Conservation (phyloP, 1,284 basidiomycete genomes). For the Microbotryum lychnidis-dioicae region DNA sequence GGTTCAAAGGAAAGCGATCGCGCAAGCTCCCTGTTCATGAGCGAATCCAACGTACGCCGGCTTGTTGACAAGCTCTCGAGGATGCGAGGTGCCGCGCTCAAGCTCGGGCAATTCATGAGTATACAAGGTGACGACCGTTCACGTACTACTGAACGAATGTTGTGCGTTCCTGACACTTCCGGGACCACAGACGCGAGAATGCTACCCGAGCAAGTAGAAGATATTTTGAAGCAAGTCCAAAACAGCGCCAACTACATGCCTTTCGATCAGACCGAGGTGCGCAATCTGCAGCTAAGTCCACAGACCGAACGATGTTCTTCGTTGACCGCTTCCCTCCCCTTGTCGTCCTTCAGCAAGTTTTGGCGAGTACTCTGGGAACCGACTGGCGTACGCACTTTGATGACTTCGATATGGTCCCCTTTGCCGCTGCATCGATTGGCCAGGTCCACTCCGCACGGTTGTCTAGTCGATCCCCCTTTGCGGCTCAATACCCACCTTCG, state of each 20-base stretch:
- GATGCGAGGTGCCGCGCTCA: conserved; percentile 94
- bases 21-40: conserved; percentile 57
- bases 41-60: conserved; percentile 78
- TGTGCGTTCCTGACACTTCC: not conserved
- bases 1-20: not conserved
- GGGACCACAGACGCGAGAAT: conserved; percentile 64
- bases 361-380: conserved; percentile 62
- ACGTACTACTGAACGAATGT: not conserved
- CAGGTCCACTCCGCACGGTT: conserved; percentile 83
- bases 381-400: conserved; percentile 67
- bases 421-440: conserved; percentile 94
- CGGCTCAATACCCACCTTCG: conserved; percentile 41
- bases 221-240: conserved; percentile 82
- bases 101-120: conserved; percentile 93
- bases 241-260: conserved; percentile 98
- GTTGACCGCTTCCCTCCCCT: not conserved
- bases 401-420: conserved; percentile 74
- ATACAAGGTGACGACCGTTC: conserved; percentile 67
- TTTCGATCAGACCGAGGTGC: conserved; percentile 92
- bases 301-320: not conserved
- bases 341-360: conserved; percentile 51
- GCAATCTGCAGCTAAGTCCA: not conserved
- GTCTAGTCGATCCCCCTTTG: conserved; percentile 32
- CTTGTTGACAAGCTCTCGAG: conserved; percentile 84
- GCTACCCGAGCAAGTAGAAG: conserved; percentile 79